A percentile compares a stretch with the other conserved stretches of the same genome.
Evolutionary conservation across 164 flowering plant genomes (phyloP).

Genomic region (Macadamia tetraphylla): DNA sequence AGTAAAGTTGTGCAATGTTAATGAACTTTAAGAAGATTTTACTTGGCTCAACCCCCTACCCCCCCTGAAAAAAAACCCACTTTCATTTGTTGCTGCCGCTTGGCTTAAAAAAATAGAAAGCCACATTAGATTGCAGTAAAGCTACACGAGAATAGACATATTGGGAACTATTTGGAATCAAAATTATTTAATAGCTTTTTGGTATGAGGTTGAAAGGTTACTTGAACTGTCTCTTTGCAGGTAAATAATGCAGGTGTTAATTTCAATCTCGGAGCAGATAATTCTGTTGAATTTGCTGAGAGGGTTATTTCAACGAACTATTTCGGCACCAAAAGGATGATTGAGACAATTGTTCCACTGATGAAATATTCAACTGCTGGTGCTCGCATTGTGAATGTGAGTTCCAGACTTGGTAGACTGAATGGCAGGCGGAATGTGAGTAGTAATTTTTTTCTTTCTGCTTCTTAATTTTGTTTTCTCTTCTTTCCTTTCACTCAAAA

Average conservation of each 20-base stretch:
- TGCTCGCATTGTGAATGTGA: conserved; percentile 72
- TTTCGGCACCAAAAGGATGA: conserved; percentile 59
- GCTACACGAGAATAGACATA: no score
- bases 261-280: conserved; percentile 73
- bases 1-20: no score
- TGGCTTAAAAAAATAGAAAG: no score
- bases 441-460: neutral
- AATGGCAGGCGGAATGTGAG: conserved; percentile 84
- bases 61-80: no score
- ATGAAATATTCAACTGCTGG: conserved; percentile 57
- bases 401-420: conserved; percentile 76
- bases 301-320: conserved; percentile 68
- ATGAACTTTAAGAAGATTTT: no score
- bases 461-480: neutral
- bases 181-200: no score
- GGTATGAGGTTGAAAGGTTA: no score
- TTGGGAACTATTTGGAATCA: no score
- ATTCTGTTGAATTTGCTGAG: conserved; percentile 70
- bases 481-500: neutral
- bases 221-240: conserved; percentile 27
- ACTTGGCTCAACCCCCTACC: no score
- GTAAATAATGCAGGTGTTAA: conserved; percentile 92
- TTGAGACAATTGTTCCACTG: conserved; percentile 55
- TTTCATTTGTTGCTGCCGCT: no score
- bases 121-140: no score